A percentile compares a stretch with the other conserved stretches of the same genome.
Evolutionary conservation across 2,329 filamentous ascomycete genomes (phyloP).

Genomic region (Calonectria henricotiae): DNA sequence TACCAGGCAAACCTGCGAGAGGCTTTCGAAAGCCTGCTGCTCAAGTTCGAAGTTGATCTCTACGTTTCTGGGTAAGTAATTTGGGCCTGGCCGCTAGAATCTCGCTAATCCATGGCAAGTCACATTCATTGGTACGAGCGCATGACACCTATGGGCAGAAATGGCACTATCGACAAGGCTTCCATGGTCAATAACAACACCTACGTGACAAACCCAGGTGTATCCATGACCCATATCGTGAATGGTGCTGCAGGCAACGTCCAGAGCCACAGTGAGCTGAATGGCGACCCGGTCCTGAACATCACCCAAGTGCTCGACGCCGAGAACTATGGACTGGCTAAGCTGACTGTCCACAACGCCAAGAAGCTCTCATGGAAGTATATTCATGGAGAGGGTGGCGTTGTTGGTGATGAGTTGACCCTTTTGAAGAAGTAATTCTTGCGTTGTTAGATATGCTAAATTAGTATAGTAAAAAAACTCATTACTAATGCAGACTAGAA

Average conservation of each 20-base stretch:
- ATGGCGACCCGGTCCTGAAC: conserved; percentile 52
- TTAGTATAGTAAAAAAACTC: too few species aligned
- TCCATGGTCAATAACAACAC: conserved; percentile 66
- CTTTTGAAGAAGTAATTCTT: conserved; percentile 13
- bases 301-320: conserved; percentile 65
- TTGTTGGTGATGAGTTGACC: conserved; percentile 59
- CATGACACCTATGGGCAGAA: conserved; percentile 40
- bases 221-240: conserved; percentile 66
- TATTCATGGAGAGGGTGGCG: conserved; percentile 57
- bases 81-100: conserved; percentile 9
- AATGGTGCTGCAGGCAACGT: conserved; percentile 71
- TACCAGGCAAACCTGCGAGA: conserved; percentile 64
- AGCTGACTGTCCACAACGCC: conserved; percentile 43
- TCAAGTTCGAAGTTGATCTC: conserved; percentile 64
- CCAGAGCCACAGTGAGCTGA: conserved; percentile 64
- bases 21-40: conserved; percentile 64
- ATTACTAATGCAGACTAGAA: too few species aligned
- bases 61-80: conserved; percentile 58
- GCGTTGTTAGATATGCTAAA: too few species aligned
- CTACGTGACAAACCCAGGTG: conserved; percentile 65
- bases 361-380: conserved; percentile 22
- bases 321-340: conserved; percentile 66
- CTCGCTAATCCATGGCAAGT: conserved; percentile 3
- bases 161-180: conserved; percentile 60
- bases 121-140: conserved; percentile 51